A percentile compares a stretch with the other conserved stretches of the same genome.
These are phyloP conservation scores for Geotrichum klebahnii DNA, from an alignment of 1,139 yeast genomes.

Conservation along the genomic window DNA sequence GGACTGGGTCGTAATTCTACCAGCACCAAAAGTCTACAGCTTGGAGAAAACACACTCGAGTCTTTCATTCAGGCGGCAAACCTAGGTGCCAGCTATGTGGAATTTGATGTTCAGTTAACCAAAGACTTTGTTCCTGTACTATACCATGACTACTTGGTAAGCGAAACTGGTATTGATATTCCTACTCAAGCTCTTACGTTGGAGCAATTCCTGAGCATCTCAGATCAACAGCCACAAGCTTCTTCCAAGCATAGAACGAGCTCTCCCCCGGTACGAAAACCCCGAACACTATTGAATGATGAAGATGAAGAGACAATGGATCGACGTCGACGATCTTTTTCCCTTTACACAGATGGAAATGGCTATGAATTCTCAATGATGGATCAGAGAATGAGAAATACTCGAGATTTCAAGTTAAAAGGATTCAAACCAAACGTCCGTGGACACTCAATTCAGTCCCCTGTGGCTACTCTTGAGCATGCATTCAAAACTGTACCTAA, in stretches of 20 bases:
- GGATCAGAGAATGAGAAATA: constrained; percentile 71
- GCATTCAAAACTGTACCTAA: constrained; percentile 76
- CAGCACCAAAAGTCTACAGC: constrained; percentile 70
- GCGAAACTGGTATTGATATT: constrained; percentile 92
- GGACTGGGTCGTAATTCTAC: constrained; percentile 86
- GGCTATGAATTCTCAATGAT: constrained; percentile 36
- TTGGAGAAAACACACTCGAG: constrained; percentile 94
- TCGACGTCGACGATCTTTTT: constrained; percentile 29
- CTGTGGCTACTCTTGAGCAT: constrained; percentile 83
- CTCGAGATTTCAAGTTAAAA: constrained; percentile 79
- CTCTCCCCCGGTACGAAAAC: no score
- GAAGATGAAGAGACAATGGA: neutral
- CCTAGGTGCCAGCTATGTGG: constrained; percentile 70
- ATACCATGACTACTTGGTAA: constrained; percentile 91
- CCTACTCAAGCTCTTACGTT: constrained; percentile 91
- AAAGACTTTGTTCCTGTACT: constrained; percentile 89
- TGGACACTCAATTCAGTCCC: constrained; percentile 86
- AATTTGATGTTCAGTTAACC: constrained; percentile 95
- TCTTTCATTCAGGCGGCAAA: constrained; percentile 96
- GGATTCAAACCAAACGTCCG: constrained; percentile 90
- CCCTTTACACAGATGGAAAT: constrained; percentile 27
- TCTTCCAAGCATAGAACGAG: no score
- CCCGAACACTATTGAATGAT: constrained; percentile 3
- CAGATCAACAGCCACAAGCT: constrained; percentile 28
- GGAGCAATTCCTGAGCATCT: constrained; percentile 71